A percentile compares a stretch with the other conserved stretches of the same genome.
Evolutionary conservation across 805 yeast genomes (phyloP).

Genomic region (Sugiyamaella boreocaroliniensis): DNA sequence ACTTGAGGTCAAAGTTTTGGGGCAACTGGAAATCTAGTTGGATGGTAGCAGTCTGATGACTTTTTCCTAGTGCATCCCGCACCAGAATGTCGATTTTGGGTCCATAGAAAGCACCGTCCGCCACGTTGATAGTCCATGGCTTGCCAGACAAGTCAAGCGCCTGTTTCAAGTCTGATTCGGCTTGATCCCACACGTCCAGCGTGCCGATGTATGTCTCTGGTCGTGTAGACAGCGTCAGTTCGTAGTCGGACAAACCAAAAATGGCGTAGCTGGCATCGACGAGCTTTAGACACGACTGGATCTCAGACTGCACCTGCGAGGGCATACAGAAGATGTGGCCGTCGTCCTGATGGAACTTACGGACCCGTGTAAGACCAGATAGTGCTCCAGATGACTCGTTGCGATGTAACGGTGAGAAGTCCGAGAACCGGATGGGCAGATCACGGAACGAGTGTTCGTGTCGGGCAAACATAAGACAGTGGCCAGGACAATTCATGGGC

Average conservation of each 20-base stretch:
- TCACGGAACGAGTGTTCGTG: conserved; percentile 79
- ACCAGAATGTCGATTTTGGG: conserved; percentile 79
- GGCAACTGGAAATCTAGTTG: conserved; percentile 96
- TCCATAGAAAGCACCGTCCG: conserved; percentile 85
- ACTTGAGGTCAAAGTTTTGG: conserved; percentile 67
- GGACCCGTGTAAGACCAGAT: conserved; percentile 84
- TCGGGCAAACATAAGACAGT: conserved; percentile 72
- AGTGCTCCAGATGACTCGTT: conserved; percentile 94
- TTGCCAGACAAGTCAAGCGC: conserved; percentile 50
- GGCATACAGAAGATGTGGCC: conserved; percentile 90
- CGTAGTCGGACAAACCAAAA: conserved; percentile 55
- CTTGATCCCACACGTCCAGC: conserved; percentile 68
- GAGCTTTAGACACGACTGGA: conserved; percentile 60
- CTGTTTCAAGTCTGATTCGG: conserved; percentile 58
- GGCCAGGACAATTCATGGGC: conserved; percentile 71
- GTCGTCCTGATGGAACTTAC: conserved; percentile 96
- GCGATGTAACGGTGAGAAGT: conserved; percentile 86
- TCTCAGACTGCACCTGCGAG: conserved; percentile 71
- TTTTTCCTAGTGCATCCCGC: conserved; percentile 69
- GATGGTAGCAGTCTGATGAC: conserved; percentile 91
- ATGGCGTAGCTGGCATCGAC: conserved; percentile 67
- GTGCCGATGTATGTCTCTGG: conserved; percentile 79
- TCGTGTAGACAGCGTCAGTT: conserved; percentile 73
- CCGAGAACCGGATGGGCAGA: conserved; percentile 77
- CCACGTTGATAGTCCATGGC: conserved; percentile 68